A percentile compares a stretch with the other conserved stretches of the same genome.
These are phyloP conservation scores for Podila horticola DNA, from an alignment of 192 early-diverging fungal species.

Conservation along the genomic window DNA sequence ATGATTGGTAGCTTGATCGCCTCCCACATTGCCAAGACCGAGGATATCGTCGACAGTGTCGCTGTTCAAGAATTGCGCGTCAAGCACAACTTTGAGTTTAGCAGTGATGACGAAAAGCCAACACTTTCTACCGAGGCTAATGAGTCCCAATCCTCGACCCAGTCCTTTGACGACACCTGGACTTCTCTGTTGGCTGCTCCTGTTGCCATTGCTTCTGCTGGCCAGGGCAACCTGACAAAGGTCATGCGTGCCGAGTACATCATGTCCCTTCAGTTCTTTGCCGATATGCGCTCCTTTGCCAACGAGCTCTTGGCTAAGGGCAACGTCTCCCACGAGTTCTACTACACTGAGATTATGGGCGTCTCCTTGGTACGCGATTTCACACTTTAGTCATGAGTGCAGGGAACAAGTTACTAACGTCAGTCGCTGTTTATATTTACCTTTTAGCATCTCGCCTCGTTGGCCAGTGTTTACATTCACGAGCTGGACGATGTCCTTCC, in stretches of 20 bases:
- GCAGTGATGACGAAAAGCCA: slow-evolving; percentile 5
- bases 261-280: slow-evolving; percentile 65
- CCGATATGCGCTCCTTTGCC: slow-evolving; percentile 59
- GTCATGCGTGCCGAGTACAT: slow-evolving; percentile 59
- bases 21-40: slow-evolving; percentile 4
- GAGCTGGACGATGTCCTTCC: slow-evolving; percentile 61
- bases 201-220: slow-evolving; percentile 6
- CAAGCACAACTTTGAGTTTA: slow-evolving; percentile 9
- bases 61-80: neutral
- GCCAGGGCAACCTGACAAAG: slow-evolving; percentile 49
- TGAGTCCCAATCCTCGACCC: neutral
- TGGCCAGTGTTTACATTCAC: slow-evolving; percentile 59
- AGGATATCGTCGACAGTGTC: slow-evolving; percentile 11
- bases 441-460: slow-evolving; percentile 56
- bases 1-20: slow-evolving; percentile 60
- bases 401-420: neutral
- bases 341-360: slow-evolving; percentile 67
- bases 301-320: slow-evolving; percentile 56
- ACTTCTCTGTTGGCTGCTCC: slow-evolving; percentile 41
- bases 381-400: neutral
- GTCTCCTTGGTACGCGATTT: slow-evolving; percentile 57
- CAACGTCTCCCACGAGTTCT: slow-evolving; percentile 58
- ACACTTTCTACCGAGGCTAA: neutral
- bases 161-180: slow-evolving; percentile 55
- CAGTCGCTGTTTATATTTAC: neutral